A percentile compares a stretch with the other conserved stretches of the same genome.
phyloP scores from a whole-genome alignment of 225 moss, liverwort and hornwort genomes.

The Lunularia cruciata region DNA sequence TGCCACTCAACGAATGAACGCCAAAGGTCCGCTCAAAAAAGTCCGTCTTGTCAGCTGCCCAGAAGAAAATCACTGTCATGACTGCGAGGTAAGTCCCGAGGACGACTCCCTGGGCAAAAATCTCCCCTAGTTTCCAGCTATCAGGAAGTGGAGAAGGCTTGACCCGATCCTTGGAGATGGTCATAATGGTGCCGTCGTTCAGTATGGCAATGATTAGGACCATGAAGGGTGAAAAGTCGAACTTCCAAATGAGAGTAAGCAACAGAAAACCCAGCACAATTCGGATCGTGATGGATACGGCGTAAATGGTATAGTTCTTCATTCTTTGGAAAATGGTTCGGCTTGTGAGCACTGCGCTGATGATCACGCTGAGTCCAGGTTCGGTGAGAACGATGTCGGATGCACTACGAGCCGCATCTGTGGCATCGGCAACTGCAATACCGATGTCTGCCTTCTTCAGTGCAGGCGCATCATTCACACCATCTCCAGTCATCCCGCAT shows the following conservation, averaged over 20 bases:
- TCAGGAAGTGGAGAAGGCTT: conserved; percentile 35
- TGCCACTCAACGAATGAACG: neutral
- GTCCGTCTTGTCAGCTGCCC: conserved; percentile 20
- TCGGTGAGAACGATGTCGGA: too few relatives aligned
- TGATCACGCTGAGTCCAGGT: too few relatives aligned
- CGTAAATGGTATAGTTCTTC: too few relatives aligned
- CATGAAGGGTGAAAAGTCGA: conserved; percentile 41
- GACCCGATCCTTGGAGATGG: conserved; percentile 39
- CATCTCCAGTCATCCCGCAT: too few relatives aligned
- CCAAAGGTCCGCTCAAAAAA: conserved; percentile 11
- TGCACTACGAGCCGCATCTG: too few relatives aligned
- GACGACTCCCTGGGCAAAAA: conserved; percentile 32
- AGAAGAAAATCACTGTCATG: conserved; percentile 37
- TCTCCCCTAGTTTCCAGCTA: too few relatives aligned
- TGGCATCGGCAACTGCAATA: too few relatives aligned
- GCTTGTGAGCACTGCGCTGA: too few relatives aligned
- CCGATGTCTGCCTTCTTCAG: too few relatives aligned
- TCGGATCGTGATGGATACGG: conserved; percentile 61
- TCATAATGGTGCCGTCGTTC: conserved; percentile 41
- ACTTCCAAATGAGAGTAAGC: conserved; percentile 36
- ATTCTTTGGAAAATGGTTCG: too few relatives aligned
- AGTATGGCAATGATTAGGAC: conserved; percentile 34
- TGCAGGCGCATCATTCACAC: too few relatives aligned
- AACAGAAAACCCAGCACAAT: conserved; percentile 48
- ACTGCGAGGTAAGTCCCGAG: conserved; percentile 35